A percentile compares a stretch with the other conserved stretches of the same genome.
phyloP scores from a whole-genome alignment of 2,329 filamentous ascomycete genomes.

The Beauveria bassiana region DNA sequence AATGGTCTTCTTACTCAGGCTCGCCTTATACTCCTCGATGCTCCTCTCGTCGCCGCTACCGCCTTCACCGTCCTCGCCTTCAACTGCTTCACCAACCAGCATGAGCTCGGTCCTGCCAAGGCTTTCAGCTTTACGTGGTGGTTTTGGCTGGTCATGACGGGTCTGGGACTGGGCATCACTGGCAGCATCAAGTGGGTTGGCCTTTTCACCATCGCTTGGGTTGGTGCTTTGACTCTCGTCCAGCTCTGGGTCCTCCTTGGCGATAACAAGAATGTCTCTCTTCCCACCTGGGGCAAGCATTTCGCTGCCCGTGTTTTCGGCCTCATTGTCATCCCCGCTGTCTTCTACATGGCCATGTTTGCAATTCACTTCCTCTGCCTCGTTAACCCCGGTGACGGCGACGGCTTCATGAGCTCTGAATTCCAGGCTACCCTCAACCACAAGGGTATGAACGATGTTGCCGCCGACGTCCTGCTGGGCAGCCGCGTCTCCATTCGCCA shows the following conservation, averaged over 20 bases:
- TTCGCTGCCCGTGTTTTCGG: slow-evolving; percentile 86
- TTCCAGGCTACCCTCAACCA: slow-evolving; percentile 97
- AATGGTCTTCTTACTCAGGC: slow-evolving; percentile 94
- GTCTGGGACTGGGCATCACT: slow-evolving; percentile 80
- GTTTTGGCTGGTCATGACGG: slow-evolving; percentile 91
- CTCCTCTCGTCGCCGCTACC: slow-evolving; percentile 86
- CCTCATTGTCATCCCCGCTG: slow-evolving; percentile 77
- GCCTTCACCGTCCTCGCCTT: slow-evolving; percentile 86
- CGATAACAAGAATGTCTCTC: slow-evolving; percentile 76
- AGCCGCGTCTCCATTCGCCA: slow-evolving; percentile 82
- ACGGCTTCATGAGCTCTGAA: slow-evolving; percentile 99
- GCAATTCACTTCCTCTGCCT: slow-evolving; percentile 92
- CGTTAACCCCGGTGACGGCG: slow-evolving; percentile 89
- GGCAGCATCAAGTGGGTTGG: slow-evolving; percentile 98
- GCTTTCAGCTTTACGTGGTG: slow-evolving; percentile 91
- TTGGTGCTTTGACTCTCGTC: slow-evolving; percentile 79
- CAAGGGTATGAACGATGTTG: slow-evolving; percentile 92
- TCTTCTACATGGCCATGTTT: slow-evolving; percentile 96
- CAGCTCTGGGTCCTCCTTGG: slow-evolving; percentile 95
- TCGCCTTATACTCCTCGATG: slow-evolving; percentile 90
- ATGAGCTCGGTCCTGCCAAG: slow-evolving; percentile 81
- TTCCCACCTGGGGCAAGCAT: slow-evolving; percentile 87
- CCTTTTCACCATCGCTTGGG: slow-evolving; percentile 97
- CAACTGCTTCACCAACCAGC: slow-evolving; percentile 91
- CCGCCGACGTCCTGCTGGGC: slow-evolving; percentile 84